These are phyloP conservation scores for Eucalyptus marginata DNA, from an alignment of 345 rosid species.

Conservation along the genomic window DNA sequence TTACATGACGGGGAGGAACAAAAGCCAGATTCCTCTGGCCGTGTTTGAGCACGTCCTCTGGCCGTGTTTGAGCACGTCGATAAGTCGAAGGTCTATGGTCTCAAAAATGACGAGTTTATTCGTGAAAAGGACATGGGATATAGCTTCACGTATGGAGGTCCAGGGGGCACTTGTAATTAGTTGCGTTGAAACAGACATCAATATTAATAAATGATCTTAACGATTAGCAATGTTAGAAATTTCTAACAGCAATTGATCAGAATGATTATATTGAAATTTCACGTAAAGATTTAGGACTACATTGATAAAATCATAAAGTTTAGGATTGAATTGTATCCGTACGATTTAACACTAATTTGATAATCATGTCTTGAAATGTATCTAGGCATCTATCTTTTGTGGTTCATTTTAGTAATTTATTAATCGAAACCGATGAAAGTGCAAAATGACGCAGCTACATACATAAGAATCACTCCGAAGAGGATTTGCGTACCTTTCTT, in stretches of 20 bases:
- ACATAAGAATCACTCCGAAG: neutral
- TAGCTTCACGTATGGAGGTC: neutral
- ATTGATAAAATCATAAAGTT: neutral
- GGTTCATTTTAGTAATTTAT: neutral
- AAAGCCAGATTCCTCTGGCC: neutral
- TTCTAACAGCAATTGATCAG: accelerated
- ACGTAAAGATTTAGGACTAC: accelerated
- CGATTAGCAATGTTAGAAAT: neutral
- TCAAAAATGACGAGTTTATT: neutral
- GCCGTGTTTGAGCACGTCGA: neutral
- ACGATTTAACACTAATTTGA: neutral
- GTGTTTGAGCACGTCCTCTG: neutral
- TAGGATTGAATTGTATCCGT: accelerated
- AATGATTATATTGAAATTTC: neutral
- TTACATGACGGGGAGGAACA: neutral
- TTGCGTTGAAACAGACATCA: neutral
- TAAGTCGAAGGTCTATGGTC: neutral
- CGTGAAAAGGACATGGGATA: neutral
- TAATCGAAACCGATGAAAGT: neutral
- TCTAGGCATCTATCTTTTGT: neutral
- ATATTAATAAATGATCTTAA: neutral
- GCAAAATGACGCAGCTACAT: neutral
- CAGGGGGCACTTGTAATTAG: neutral
- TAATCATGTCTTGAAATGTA: neutral
- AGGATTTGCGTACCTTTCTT: neutral